Base-by-base conservation (phyloP, 2,329 filamentous ascomycete species). In the Thermoascus crustaceus region DNA sequence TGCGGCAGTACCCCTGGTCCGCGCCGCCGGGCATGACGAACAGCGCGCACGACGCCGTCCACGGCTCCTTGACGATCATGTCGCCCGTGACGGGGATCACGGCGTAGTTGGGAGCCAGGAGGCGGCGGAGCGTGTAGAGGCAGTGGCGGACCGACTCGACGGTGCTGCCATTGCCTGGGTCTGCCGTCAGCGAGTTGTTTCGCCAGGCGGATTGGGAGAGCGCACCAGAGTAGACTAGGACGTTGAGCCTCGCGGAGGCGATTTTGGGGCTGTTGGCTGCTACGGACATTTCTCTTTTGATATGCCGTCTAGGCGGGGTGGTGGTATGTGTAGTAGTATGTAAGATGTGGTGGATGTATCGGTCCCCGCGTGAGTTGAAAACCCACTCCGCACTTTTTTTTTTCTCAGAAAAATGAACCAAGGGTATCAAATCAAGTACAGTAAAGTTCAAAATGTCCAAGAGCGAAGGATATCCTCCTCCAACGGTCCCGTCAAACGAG, bases 21-120 rank as follows among this genome's bases (percentile, higher is more conserved):
- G 85, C 89, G 20, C 91, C 91, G 14, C 91, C 91, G 1, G 91
- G 91, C 34, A 98, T 78, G 2, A 96, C 88, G 5, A 98, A 73
- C 7, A 96, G 73, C 0, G 87, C 86, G 57, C 89, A 96, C 2
- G 85, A 82, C 3, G 82, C 68, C 1, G 78, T 73, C 91, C 91
- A 98, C 8, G 91, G 91, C 58, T 98, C 91, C 46, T 88, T 87
- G 53, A 94, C 70, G 38, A 98, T 69, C 45, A 82, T 78, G 5
- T 80, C 72, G 39, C 87, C 82, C 18, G 76, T 81, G 43, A 96
- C 75, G 36, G 87, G 82, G 44, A 88, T 88, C 44, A 98, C 86
- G 40, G 89, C 91, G 66, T 98, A 96, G 60, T 88, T 83, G 33
- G 87, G 83, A 3, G 85, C 84, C 16, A 96, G 78, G 4, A 96